Evolutionary conservation across 1,139 yeast genomes (phyloP), one percentile per base, ranked within the genome.

Genomic region (Protomyces macrosporus): DNA sequence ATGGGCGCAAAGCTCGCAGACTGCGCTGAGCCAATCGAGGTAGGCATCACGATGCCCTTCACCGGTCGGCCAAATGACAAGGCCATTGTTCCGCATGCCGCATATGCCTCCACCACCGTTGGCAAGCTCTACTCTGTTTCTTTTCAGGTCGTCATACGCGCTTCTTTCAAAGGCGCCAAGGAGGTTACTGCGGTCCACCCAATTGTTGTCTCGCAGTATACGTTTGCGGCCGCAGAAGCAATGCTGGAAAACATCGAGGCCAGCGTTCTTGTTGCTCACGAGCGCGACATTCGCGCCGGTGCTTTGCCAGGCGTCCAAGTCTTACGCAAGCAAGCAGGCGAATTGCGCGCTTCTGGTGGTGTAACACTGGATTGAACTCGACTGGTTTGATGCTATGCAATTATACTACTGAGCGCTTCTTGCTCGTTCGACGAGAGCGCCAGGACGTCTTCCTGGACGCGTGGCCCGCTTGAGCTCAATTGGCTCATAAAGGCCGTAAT

Each of bases 401-500:
- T 14, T 14, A 42, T 42, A 30, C 48, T 42, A 14, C 30, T 30
- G 6, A 42, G 48, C 23, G 48, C 48, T 6, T 42, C 30, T 42
- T 42, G 48, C 23, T 42, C 48, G 32, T 23, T 14, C 10, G 23
- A 16, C 5, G 6, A 23, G 23, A 42, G 48, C 1, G 48, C 48
- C 32, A 5, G 30, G 48, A 16, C 10, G 48, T 42, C 48, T 6
- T 14, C 32, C 5, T 16, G 48, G 10, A 42, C 48, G 32, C 48
- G 48, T 6, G n/a, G 30, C 10, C 48, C 48, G 32, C 30, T 42
- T 5, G 30, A n/a, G 23, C 48, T 14, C 32, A 42, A 10, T n/a
- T 42, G 30, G 75, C 91, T 50, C 40, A 61, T 35, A 37, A 61
- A 61, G 39, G 37, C 59, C 10, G 42, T 39, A n/a, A 55, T 55